Base-by-base conservation (phyloP, 768 basidiomycete species). In the Strobilomyces echinocephalus region DNA sequence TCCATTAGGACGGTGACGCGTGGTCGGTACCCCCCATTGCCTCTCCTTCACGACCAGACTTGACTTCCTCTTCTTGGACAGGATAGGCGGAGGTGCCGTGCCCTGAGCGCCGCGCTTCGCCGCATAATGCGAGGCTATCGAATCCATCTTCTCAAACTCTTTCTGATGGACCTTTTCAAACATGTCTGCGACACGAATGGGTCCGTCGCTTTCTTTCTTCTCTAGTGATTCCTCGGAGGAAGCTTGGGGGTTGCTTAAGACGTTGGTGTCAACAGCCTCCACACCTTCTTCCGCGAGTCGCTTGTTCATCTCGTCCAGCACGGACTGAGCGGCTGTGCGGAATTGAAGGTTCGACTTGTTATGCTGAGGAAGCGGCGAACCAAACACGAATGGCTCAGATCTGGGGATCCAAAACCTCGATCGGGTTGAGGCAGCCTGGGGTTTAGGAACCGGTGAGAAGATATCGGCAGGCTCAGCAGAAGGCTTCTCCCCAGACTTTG, bases 261-360 rank as follows among this genome's bases (percentile, higher is more conserved):
- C 68, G 38, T 75, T 69, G 20, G 71, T 60, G 18, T 71, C 73
- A 31, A 86, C 72, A 21, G 71, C 71, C 31, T 79, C 73, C 8
- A 82, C 76, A 2, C 84, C 85, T 7, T 79, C 79, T 8, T 74
- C 76, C 3, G 74, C 76, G 10, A 91, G 76, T 3, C 87, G 81
- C 47, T 76, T 74, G 65, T 91, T 91, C 86, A 93, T 89, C 69
- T 93, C 91, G 46, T 84, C 85, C 30, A 92, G 73, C 28, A 93
- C 83, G 20, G 79, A 78, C n/a, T 81, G 76, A 0, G 88, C 85
- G 0, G 85, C 84, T 2, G 73, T 67, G 48, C 75, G 77, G 70
- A 92, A 91, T 47, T 85, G 79, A n/a, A 72, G 69, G 58, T 87
- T 83, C 31, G 84, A 82, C 41, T 80, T 76, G 43, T 72, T 76